Evolutionary conservation across 495 filamentous ascomycete species (phyloP).

Genomic region (Polyplosphaeria fusca): DNA sequence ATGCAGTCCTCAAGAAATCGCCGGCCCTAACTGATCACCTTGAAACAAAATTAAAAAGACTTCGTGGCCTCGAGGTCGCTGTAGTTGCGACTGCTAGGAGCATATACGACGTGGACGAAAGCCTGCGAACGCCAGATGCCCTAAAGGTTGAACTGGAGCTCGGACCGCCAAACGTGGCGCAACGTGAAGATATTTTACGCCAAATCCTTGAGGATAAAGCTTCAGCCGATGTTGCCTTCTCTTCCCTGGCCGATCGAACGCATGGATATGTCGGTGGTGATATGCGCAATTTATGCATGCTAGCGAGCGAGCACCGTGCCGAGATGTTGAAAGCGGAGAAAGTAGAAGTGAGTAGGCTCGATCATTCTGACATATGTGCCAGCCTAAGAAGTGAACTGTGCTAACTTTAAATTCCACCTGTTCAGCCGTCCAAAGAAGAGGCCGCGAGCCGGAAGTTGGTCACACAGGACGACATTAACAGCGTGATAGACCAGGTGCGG

Average conservation of each 20-base stretch:
- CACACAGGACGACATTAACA: conserved; percentile 51
- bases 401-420: too few species aligned
- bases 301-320: conserved; percentile 19
- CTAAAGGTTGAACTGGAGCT: conserved; percentile 66
- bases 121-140: conserved; percentile 42
- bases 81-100: conserved; percentile 72
- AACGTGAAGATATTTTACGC: conserved; percentile 59
- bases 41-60: conserved; percentile 43
- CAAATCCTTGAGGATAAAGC: conserved; percentile 13
- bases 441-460: too few species aligned
- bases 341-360: too few species aligned
- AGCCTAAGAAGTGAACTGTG: too few species aligned
- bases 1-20: conserved; percentile 66
- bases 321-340: too few species aligned
- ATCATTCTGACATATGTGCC: too few species aligned
- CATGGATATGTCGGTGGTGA: conserved; percentile 70
- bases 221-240: conserved; percentile 35
- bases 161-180: conserved; percentile 62
- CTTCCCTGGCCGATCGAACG: conserved; percentile 53
- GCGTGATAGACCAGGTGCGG: conserved; percentile 56
- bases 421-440: too few species aligned
- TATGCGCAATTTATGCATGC: conserved; percentile 37
- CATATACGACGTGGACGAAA: conserved; percentile 69
- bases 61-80: conserved; percentile 52
- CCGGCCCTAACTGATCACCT: conserved; percentile 40